These are phyloP conservation scores for Blastocystis sp. DNA, from an alignment of 352 stramenopile genomes.

Conservation along the genomic window DNA sequence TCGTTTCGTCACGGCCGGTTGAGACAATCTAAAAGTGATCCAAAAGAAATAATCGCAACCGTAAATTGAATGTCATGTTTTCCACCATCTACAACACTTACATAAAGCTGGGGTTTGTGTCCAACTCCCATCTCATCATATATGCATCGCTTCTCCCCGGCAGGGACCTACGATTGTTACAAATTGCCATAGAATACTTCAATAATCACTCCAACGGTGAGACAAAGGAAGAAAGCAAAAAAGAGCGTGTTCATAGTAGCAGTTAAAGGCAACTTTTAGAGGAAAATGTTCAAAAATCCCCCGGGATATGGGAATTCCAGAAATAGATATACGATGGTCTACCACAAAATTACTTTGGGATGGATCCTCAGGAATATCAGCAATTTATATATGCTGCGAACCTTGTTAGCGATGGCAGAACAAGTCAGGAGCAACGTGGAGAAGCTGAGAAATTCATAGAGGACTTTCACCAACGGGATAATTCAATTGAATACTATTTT, in stretches of 20 bases:
- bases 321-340: not conserved
- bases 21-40: not conserved
- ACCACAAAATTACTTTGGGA: not conserved
- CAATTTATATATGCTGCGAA: not conserved
- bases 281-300: not conserved
- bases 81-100: conserved; percentile 34
- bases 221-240: not conserved
- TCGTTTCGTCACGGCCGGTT: not conserved
- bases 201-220: not conserved
- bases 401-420: not conserved
- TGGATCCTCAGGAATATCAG: conserved; percentile 26
- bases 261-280: not conserved
- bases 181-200: not conserved
- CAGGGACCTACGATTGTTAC: not conserved
- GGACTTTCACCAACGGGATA: not conserved
- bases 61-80: conserved; percentile 60
- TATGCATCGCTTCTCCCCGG: conserved; percentile 14
- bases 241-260: not conserved
- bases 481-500: conserved; percentile 5
- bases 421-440: not conserved
- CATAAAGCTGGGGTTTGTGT: conserved; percentile 36
- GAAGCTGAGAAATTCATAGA: not conserved
- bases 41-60: not conserved
- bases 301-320: not conserved
- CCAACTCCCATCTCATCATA: conserved; percentile 54